Percentiles rank a stretch among this genome's conserved stretches.
phyloP scores from a whole-genome alignment of 306 rosid genomes.

The Quercus berberidifolia region DNA sequence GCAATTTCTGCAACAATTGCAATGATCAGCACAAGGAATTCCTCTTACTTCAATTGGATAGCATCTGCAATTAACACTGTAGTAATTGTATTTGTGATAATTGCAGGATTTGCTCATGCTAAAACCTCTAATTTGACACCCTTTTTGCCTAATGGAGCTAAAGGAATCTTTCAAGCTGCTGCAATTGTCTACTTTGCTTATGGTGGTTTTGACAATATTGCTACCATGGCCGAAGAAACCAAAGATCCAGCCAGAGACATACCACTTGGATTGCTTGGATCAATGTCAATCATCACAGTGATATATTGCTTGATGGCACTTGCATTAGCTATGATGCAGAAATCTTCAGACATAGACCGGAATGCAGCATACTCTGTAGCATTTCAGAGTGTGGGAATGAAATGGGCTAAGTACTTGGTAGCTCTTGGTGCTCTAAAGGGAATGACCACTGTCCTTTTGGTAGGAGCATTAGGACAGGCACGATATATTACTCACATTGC shows the following conservation, averaged over 20 bases:
- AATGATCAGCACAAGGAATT: constrained; percentile 60
- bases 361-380: constrained; percentile 67
- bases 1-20: constrained; percentile 36
- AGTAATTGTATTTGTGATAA: constrained; percentile 47
- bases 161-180: constrained; percentile 67
- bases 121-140: constrained; percentile 53
- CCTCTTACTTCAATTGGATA: constrained; percentile 66
- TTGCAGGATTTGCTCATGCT: constrained; percentile 51
- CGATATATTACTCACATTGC: constrained; percentile 77
- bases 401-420: constrained; percentile 73
- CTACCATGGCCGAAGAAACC: constrained; percentile 80
- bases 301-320: constrained; percentile 73
- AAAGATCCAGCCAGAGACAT: constrained; percentile 70
- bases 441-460: constrained; percentile 75
- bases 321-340: constrained; percentile 71
- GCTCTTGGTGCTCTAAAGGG: constrained; percentile 75
- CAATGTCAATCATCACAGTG: constrained; percentile 67
- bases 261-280: constrained; percentile 65
- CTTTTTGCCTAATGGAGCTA: constrained; percentile 54
- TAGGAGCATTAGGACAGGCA: constrained; percentile 49
- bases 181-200: constrained; percentile 73
- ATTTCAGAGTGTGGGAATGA: constrained; percentile 66
- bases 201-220: constrained; percentile 62
- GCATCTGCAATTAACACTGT: constrained; percentile 55
- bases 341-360: constrained; percentile 49